phyloP scores from a whole-genome alignment of 1,284 basidiomycete genomes.

The Phylloboletellus chloephorus region DNA sequence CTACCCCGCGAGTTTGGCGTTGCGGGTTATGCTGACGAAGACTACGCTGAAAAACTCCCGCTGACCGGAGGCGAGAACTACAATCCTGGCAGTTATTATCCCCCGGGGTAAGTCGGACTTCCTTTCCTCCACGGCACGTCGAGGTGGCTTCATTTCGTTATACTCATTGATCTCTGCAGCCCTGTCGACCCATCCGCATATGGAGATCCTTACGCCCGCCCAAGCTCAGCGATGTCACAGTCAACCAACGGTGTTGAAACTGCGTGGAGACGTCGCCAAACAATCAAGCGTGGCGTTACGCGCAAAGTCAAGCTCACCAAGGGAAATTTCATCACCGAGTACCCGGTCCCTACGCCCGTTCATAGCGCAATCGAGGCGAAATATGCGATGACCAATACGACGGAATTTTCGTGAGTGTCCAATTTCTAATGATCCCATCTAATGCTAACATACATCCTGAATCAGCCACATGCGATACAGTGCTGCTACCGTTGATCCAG shows the following conservation, averaged over 20 bases:
- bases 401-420: slow-evolving; percentile 77
- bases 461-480: slow-evolving; percentile 85
- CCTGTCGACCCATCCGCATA: slow-evolving; percentile 56
- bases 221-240: slow-evolving; percentile 58
- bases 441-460: slow-evolving; percentile 7
- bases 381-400: slow-evolving; percentile 66
- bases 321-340: slow-evolving; percentile 88
- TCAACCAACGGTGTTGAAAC: slow-evolving; percentile 63
- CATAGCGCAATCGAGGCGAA: slow-evolving; percentile 81
- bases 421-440: slow-evolving; percentile 2
- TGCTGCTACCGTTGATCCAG: slow-evolving; percentile 91
- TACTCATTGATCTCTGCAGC: slow-evolving; percentile 30
- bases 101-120: slow-evolving; percentile 51
- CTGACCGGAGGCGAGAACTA: slow-evolving; percentile 53
- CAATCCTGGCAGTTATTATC: slow-evolving; percentile 58
- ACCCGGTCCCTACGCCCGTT: slow-evolving; percentile 85
- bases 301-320: slow-evolving; percentile 90
- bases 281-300: slow-evolving; percentile 89
- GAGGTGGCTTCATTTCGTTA: not conserved
- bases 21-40: slow-evolving; percentile 52
- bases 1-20: slow-evolving; percentile 51
- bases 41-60: slow-evolving; percentile 67
- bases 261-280: slow-evolving; percentile 83
- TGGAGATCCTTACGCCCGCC: slow-evolving; percentile 65
- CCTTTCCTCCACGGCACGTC: not conserved